Evolutionary conservation across 169 alveolate genomes (phyloP).

Genomic region (Babesia ovis): DNA sequence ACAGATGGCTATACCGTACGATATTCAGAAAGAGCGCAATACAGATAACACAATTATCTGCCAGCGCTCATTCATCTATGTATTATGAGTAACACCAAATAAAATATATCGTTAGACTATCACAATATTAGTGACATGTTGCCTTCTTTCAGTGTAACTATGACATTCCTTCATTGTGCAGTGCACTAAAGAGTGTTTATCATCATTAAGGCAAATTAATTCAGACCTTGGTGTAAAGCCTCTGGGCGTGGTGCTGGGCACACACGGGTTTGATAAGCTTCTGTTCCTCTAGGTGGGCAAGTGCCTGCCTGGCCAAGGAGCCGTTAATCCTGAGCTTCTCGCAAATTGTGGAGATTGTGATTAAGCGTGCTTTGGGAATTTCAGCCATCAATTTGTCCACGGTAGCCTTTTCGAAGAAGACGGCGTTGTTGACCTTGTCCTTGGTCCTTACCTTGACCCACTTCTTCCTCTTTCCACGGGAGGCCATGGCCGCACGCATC

Average conservation of each 20-base stretch:
- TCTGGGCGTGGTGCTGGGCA: constrained; percentile 83
- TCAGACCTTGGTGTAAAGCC: constrained; percentile 80
- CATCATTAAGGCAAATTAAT: constrained; percentile 22
- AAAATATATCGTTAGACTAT: neutral
- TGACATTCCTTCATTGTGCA: constrained; percentile 51
- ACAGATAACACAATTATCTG: neutral
- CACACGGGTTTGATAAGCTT: constrained; percentile 85
- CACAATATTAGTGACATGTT: neutral
- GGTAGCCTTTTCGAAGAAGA: constrained; percentile 90
- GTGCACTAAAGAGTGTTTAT: constrained; percentile 18
- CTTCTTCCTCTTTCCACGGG: constrained; percentile 78
- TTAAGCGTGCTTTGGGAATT: constrained; percentile 88
- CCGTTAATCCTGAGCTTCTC: constrained; percentile 90
- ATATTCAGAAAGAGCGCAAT: neutral
- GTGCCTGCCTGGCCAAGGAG: constrained; percentile 88
- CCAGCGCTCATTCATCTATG: too few species aligned
- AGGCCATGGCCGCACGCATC: constrained; percentile 72
- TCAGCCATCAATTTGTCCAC: constrained; percentile 88
- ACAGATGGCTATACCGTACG: neutral
- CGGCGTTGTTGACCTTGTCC: constrained; percentile 95
- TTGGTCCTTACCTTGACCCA: constrained; percentile 89
- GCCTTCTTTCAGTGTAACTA: constrained; percentile 52
- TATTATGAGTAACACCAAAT: neutral
- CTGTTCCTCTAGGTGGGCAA: constrained; percentile 81
- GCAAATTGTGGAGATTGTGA: constrained; percentile 89